These are phyloP conservation scores for Ophiostoma tasmaniense DNA, from an alignment of 2,329 filamentous ascomycete species.

Conservation along the genomic window DNA sequence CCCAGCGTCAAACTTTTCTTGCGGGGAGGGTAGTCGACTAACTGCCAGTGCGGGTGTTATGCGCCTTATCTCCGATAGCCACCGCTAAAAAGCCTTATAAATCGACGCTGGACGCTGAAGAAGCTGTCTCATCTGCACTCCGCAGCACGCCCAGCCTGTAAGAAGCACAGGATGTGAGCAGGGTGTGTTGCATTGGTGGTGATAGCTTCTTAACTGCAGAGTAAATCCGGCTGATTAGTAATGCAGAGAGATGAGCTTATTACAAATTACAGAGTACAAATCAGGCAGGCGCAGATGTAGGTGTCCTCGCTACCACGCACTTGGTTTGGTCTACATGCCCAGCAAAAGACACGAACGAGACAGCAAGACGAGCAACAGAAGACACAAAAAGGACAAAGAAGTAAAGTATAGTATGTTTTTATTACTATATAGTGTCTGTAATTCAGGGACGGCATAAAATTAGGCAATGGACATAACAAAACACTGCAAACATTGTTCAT, in stretches of 20 bases:
- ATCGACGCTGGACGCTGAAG: not conserved
- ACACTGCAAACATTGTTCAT: conserved; percentile 7
- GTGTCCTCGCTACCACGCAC: not conserved
- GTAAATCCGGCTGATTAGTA: not conserved
- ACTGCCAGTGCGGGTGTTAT: not conserved
- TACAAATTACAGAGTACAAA: not conserved
- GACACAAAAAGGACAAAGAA: not conserved
- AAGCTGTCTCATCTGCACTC: not conserved
- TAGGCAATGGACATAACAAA: not conserved
- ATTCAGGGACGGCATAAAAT: not conserved
- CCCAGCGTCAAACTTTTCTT: not conserved
- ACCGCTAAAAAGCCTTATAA: not conserved
- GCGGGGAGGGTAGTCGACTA: not conserved
- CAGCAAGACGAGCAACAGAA: not conserved
- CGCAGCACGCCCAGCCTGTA: not conserved
- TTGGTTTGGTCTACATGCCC: not conserved
- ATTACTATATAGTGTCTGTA: not conserved
- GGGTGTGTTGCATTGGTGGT: not conserved
- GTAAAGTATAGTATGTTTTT: not conserved
- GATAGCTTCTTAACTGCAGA: not conserved
- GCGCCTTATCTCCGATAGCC: not conserved
- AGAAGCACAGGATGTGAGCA: not conserved
- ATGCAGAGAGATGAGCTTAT: not conserved
- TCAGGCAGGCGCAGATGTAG: not conserved
- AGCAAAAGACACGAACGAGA: not conserved